Conservation (phyloP, 1,139 yeast species). For the Eremothecium coryli region DNA sequence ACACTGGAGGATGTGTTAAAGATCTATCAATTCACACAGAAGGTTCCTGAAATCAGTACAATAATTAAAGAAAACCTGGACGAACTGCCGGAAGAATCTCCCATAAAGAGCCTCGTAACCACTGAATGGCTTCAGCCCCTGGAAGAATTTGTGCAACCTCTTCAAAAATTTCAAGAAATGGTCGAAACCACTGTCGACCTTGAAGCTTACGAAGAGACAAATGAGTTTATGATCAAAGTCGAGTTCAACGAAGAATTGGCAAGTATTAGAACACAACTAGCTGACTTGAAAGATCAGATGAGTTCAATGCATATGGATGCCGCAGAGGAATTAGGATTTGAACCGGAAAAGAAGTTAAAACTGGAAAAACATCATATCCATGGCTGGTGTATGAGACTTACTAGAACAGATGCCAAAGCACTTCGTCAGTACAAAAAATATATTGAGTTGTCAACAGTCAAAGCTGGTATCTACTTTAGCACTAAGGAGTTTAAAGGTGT, state of each 20-base stretch:
- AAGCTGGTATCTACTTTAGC: slow-evolving; percentile 90
- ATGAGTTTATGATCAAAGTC: slow-evolving; percentile 78
- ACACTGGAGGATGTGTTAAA: slow-evolving; percentile 83
- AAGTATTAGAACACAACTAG: slow-evolving; percentile 50
- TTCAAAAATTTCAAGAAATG: slow-evolving; percentile 67
- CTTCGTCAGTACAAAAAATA: slow-evolving; percentile 59
- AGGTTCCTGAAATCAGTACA: slow-evolving; percentile 58
- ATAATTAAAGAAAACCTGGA: slow-evolving; percentile 39
- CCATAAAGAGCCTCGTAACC: slow-evolving; percentile 34
- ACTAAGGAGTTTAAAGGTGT: slow-evolving; percentile 53
- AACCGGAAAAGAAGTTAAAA: slow-evolving; percentile 77
- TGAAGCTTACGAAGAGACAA: slow-evolving; percentile 56
- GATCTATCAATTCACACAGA: slow-evolving; percentile 66
- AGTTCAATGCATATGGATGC: slow-evolving; percentile 51
- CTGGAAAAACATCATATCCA: slow-evolving; percentile 77
- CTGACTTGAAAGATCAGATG: slow-evolving; percentile 46
- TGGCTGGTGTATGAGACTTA: slow-evolving; percentile 91
- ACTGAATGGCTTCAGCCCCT: slow-evolving; percentile 54
- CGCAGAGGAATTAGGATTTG: slow-evolving; percentile 70
- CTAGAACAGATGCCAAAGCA: slow-evolving; percentile 78
- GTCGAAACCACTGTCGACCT: slow-evolving; percentile 90
- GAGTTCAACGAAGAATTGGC: slow-evolving; percentile 77
- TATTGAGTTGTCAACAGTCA: slow-evolving; percentile 77
- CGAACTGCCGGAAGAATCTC: slow-evolving; percentile 24
- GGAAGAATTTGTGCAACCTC: slow-evolving; percentile 38